Percentiles rank a stretch among this genome's conserved stretches.
Evolutionary conservation across 192 early-diverging fungal genomes (phyloP).

Genomic region (Mortierella hygrophila): DNA sequence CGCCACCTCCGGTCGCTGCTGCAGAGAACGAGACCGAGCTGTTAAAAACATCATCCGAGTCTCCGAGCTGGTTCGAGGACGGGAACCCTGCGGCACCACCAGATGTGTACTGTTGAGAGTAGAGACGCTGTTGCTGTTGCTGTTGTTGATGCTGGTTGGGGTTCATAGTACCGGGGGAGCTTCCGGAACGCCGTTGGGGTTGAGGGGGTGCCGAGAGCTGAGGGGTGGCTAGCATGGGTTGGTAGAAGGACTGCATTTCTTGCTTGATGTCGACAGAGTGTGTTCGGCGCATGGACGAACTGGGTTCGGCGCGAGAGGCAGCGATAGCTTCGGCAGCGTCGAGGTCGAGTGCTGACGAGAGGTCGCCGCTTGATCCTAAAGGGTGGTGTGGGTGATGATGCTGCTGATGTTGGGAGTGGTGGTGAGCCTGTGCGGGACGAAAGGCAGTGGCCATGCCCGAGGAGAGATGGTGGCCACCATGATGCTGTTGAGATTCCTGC

Average conservation of each 20-base stretch:
- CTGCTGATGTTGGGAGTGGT: slow-evolving; percentile 16
- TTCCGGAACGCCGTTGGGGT: slow-evolving; percentile 11
- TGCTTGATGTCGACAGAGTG: slow-evolving; percentile 47
- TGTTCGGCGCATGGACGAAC: slow-evolving; percentile 12
- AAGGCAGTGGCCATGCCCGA: slow-evolving; percentile 48
- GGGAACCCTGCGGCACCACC: neutral
- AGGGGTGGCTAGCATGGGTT: slow-evolving; percentile 31
- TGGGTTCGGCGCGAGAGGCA: slow-evolving; percentile 8
- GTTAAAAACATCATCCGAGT: slow-evolving; percentile 29
- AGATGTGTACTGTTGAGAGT: neutral
- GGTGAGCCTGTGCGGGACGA: slow-evolving; percentile 10
- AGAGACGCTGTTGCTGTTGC: neutral
- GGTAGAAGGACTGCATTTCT: slow-evolving; percentile 37
- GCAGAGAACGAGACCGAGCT: slow-evolving; percentile 13
- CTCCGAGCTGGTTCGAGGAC: slow-evolving; percentile 14
- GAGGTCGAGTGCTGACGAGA: slow-evolving; percentile 11
- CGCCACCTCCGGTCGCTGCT: neutral
- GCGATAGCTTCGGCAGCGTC: slow-evolving; percentile 18
- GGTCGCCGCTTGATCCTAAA: neutral
- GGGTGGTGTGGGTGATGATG: slow-evolving; percentile 38
- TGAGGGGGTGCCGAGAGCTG: slow-evolving; percentile 13
- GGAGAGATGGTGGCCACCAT: slow-evolving; percentile 18
- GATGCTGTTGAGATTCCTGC: slow-evolving; percentile 20
- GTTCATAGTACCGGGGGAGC: slow-evolving; percentile 17
- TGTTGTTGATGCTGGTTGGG: neutral